A percentile compares a stretch with the other conserved stretches of the same genome.
Conservation (phyloP, 148 eudicot genomes). For the Gaultheria prostrata region DNA sequence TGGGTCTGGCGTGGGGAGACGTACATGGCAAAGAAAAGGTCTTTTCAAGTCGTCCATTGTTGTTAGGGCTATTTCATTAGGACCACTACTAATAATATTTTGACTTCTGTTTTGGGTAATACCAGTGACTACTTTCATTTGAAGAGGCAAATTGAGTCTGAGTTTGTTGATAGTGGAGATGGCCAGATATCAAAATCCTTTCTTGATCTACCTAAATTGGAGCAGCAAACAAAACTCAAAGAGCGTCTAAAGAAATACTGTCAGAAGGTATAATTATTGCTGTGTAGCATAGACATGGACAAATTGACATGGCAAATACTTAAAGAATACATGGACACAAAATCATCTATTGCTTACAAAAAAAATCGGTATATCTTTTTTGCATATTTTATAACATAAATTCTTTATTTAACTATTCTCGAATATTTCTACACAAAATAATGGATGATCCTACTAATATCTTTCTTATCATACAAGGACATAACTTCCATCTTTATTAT, state of each 20-base stretch:
- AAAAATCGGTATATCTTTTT: not conserved
- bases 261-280: slow-evolving; percentile 64
- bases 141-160: slow-evolving; percentile 98
- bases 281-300: not conserved
- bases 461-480: not conserved
- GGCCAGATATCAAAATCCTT: slow-evolving; percentile 68
- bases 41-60: slow-evolving; percentile 18
- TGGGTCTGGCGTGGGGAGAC: slow-evolving; percentile 99
- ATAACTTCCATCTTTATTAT: not conserved
- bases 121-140: slow-evolving; percentile 89
- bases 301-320: not conserved
- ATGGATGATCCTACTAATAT: not conserved
- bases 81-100: slow-evolving; percentile 10
- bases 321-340: not conserved
- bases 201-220: slow-evolving; percentile 88
- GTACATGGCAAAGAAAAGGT: slow-evolving; percentile 96
- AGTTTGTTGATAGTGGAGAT: slow-evolving; percentile 54
- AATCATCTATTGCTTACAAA: not conserved
- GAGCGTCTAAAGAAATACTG: slow-evolving; percentile 92
- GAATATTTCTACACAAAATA: not conserved
- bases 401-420: not conserved
- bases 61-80: slow-evolving; percentile 15
- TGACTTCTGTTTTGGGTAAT: slow-evolving; percentile 18
- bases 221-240: slow-evolving; percentile 80
- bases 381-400: not conserved